phyloP scores from a whole-genome alignment of 73 alveolate genomes.

The Stentor roeselii region DNA sequence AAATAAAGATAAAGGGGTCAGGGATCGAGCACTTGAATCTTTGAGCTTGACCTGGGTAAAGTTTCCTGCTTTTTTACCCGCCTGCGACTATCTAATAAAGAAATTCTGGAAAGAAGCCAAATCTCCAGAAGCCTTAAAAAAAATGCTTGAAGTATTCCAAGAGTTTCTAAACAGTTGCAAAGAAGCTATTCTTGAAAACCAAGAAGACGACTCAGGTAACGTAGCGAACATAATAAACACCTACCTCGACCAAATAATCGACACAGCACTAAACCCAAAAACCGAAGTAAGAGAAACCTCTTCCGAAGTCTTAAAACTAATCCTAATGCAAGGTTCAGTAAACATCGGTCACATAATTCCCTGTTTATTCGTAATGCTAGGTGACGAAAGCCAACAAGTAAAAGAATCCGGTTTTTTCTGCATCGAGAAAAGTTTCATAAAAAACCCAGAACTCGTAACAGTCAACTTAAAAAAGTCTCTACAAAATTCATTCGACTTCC shows the following conservation, averaged over 20 bases:
- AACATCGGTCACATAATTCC: not conserved
- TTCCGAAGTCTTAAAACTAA: constrained; percentile 12
- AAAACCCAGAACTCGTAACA: constrained; percentile 10
- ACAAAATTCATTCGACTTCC: not conserved
- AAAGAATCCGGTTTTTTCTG: constrained; percentile 9
- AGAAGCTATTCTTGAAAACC: not conserved
- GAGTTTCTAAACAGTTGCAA: constrained; percentile 22
- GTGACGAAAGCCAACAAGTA: not conserved
- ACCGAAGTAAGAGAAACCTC: constrained; percentile 31
- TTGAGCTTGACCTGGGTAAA: constrained; percentile 32
- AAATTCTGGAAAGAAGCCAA: not conserved
- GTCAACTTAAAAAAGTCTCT: not conserved
- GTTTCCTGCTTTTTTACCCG: not conserved
- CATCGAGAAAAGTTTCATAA: not conserved
- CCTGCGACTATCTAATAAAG: constrained; percentile 2
- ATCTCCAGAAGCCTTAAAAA: constrained; percentile 3
- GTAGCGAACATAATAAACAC: not conserved
- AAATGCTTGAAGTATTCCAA: not conserved
- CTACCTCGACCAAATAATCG: not conserved
- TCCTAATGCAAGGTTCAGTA: not conserved
- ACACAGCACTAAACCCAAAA: not conserved
- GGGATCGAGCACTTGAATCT: constrained; percentile 26
- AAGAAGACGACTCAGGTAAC: constrained; percentile 10
- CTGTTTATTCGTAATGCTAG: not conserved
- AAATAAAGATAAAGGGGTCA: not conserved